These are phyloP conservation scores for Mesostigma viride DNA, from an alignment of 139 green algal genomes.

Conservation along the genomic window DNA sequence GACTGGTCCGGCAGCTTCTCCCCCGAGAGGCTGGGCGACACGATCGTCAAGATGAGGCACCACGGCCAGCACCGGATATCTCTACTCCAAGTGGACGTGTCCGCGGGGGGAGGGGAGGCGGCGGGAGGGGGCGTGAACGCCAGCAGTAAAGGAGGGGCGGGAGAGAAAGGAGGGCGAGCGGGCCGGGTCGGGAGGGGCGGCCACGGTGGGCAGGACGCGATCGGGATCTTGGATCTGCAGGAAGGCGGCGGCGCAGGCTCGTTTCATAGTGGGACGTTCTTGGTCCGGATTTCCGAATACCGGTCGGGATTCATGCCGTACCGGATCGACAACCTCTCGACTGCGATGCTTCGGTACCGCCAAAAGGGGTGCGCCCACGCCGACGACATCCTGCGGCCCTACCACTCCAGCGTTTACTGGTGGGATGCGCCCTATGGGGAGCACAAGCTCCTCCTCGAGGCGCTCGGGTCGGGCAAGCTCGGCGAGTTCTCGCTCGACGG, in stretches of 20 bases:
- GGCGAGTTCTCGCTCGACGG: no score
- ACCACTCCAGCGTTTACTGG: constrained; percentile 23
- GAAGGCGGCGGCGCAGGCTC: no score
- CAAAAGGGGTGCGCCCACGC: constrained; percentile 20
- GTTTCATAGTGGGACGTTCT: constrained; percentile 30
- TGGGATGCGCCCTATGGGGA: constrained; percentile 31
- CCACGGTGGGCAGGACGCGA: background rate
- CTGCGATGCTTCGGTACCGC: constrained; percentile 17
- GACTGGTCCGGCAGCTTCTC: constrained; percentile 30
- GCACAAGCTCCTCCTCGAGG: constrained; percentile 27
- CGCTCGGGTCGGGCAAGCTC: background rate
- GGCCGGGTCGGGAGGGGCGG: background rate
- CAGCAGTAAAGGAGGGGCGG: no score
- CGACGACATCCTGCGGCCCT: constrained; percentile 22
- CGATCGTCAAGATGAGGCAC: constrained; percentile 28
- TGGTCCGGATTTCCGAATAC: constrained; percentile 27
- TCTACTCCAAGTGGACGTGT: constrained; percentile 25
- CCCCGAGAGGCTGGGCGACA: constrained; percentile 27
- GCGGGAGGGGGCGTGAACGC: no score
- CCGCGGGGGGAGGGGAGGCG: background rate
- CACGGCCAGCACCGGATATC: background rate
- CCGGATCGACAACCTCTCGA: constrained; percentile 35
- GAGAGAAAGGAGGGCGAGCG: no score
- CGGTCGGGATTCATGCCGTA: constrained; percentile 28
- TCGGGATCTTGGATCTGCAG: background rate